Base-by-base conservation (phyloP, 768 basidiomycete species). In the Lactifluus subvellereus region DNA sequence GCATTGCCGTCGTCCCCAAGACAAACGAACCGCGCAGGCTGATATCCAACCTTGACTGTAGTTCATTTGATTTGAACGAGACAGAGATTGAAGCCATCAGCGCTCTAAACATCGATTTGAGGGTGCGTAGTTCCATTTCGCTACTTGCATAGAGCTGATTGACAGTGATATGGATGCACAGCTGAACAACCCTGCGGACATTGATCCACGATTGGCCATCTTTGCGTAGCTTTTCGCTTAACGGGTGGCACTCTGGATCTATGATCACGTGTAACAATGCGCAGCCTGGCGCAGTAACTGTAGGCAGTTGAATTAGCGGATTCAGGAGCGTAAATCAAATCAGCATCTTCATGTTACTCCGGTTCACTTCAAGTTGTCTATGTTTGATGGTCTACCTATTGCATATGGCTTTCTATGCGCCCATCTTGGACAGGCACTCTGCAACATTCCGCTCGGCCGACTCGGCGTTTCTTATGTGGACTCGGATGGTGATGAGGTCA, bases 391-490 rank as follows among this genome's bases (percentile, higher is more conserved):
- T 20, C 71, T 82, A 48, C 82, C 53, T 86, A 90, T 64, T 82
- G 84, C 16, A 71, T 85, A 38, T 73, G 76, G 6, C 90, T 90
- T 67, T 61, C 74, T 6, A 68, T 69, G 1, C 69, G 61, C 22
- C 89, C 89, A 6, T 71, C 77, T 9, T 90, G 89, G 88, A 38
- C 77, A 80, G 51, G 30, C 73, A 77, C 60, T 91, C 72, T 83
- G 77, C 72, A 70, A 70, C 49, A 85, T 92, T 45, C 81, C 87
- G 3, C 59, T 73, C 58, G 80, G 81, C 61, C 79, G 79, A 56
- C 75, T 90, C 57, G 88, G 78, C 2, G 84, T 88, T 38, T 84
- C 86, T 37, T 92, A 93, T 72, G 63, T 85, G 54, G 91, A 93
- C 72, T 71, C 72, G 37, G 89, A 92, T 69, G 80, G 82, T 42